Base-by-base conservation (phyloP, 2,329 filamentous ascomycete species). In the Didymella lethalis region DNA sequence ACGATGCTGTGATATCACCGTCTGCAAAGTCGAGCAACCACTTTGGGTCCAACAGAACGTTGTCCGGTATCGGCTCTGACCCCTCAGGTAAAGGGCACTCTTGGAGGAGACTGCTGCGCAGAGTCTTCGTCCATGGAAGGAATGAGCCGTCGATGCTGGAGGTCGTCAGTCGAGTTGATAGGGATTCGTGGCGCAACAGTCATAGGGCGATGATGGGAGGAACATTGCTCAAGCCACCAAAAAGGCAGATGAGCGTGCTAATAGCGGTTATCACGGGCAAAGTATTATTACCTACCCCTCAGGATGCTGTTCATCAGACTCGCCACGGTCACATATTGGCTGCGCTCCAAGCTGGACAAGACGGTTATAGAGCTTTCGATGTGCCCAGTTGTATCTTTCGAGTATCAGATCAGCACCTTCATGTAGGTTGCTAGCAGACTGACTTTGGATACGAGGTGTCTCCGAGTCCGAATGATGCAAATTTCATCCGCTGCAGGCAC, bases 371-470 rank as follows among this genome's bases (percentile, higher is more conserved):
- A 99, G 82, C 78, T 97, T 96, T 48, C 93, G 86, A 45, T 91
- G 90, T 18, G 94, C 93, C 87, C 92, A 97, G 79, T 99, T 99
- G 78, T 92, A 97, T 71, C 90, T 94, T 61, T 14, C 23, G 23
- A 14, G 12, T 12, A 54, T 68, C 59, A 69, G 56, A 54, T 20
- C 25, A 50, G 16, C 59, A 11, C 5, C 1, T n/a, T 25, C 38
- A 16, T 16, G 26, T 36, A 23, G 2, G 23, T 14, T 0, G 2
- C n/a, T 14, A 31, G 2, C 2, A 29, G n/a, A 74, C 85, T 64
- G 81, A 95, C 89, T 96, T 94, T 55, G 90, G 85, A 82, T 99
- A 99, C 1, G 93, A 96, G 71, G 91, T 97, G 77, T 99, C 95
- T 0, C 95, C 95, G 0, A 98, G 84, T 0, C 95, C 95, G 81